Percentiles rank a stretch among this genome's conserved stretches.
Evolutionary conservation across 208 protist species (phyloP).

Genomic region (Blastocrithidia nonstop): DNA sequence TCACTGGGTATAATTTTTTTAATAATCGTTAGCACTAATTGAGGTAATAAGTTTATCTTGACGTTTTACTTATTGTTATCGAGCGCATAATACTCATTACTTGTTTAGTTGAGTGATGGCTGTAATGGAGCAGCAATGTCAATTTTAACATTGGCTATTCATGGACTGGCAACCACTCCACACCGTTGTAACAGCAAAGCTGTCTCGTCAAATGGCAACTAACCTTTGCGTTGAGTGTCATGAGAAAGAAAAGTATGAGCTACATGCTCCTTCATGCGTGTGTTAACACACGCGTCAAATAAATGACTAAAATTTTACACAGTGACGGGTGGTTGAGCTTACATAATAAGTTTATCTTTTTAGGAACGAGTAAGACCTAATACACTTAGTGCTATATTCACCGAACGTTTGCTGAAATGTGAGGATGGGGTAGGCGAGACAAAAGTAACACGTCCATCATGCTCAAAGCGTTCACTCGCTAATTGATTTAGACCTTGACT

Average conservation of each 20-base stretch:
- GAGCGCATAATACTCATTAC: no score
- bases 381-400: slow-evolving; percentile 20
- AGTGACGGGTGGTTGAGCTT: slow-evolving; percentile 12
- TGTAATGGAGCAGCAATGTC: no score
- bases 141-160: slow-evolving; percentile 14
- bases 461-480: no score
- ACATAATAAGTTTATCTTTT: slow-evolving; percentile 11
- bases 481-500: no score
- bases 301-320: slow-evolving; percentile 13
- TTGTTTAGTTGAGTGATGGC: no score
- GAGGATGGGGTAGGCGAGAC: slow-evolving; percentile 13
- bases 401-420: slow-evolving; percentile 23
- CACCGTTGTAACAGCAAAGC: slow-evolving; percentile 22
- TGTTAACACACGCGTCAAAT: slow-evolving; percentile 15
- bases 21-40: no score
- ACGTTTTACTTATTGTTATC: no score
- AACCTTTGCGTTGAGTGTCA: slow-evolving; percentile 39
- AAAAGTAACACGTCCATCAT: no score
- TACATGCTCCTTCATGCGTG: slow-evolving; percentile 20
- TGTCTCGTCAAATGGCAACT: slow-evolving; percentile 29
- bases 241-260: slow-evolving; percentile 31
- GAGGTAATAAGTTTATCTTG: no score
- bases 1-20: no score
- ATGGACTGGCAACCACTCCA: slow-evolving; percentile 28
- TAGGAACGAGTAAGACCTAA: slow-evolving; percentile 21